Evolutionary conservation across 2,329 filamentous ascomycete genomes (phyloP), one percentile per base, ranked within the genome.

Genomic region (Diplocarpon mali): DNA sequence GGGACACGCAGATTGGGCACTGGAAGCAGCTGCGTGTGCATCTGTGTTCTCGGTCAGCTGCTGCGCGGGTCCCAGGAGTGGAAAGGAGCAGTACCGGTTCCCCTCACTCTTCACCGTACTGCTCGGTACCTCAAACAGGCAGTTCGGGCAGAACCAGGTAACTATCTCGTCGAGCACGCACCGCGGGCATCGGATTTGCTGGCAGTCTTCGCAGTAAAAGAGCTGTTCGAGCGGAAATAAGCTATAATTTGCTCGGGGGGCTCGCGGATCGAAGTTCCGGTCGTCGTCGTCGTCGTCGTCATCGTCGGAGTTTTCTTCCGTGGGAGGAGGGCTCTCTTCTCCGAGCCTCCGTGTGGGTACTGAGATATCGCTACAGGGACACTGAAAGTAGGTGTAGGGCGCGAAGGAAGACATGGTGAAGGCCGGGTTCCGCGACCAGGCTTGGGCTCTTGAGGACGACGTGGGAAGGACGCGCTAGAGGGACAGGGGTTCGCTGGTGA

Each of bases 141-240:
- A 98, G 62, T 80, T 90, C 5, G 92, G 92, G 59, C 92, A 98
- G 65, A 86, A 98, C 72, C 88, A 95, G 43, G 86, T 92, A 38
- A 94, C 80, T 44, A 95, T 88, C 67, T 98, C 92, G 62, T 98
- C 92, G 38, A 82, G 77, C 43, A 93, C 85, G 60, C 92, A 98
- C 67, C 88, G 75, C 5, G 87, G 85, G 62, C 92, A 98, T 55
- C 92, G 84, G 50, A 96, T 94, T 65, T 95, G 84, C 62, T 94
- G 87, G 64, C 92, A 98, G 63, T 96, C 92, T 62, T 95, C 90
- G 69, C 92, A 98, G 69, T 94, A 98, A 34, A 96, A 75, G 20
- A 98, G 76, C 61, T 95, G 82, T 60, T 96, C 90, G 36, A 95
- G 79, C 1, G 92, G 90, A 60, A 90, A 95, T 28, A 98, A 72